phyloP scores from a whole-genome alignment of 2,329 filamentous ascomycete species.

The Leptodontidium sp. region DNA sequence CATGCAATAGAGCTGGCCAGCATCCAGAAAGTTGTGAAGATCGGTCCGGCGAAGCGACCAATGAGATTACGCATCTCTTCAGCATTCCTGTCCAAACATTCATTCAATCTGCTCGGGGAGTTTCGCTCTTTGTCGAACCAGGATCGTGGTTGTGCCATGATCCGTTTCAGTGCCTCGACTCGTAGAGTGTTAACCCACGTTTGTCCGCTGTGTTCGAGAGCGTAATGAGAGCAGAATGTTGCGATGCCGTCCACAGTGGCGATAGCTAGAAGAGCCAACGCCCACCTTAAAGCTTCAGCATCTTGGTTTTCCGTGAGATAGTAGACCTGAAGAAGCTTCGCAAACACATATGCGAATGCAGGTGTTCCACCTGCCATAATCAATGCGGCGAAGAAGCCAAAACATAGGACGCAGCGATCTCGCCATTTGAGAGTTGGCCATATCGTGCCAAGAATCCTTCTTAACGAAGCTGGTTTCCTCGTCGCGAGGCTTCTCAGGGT shows the following conservation, averaged over 20 bases:
- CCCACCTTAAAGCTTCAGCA: constrained; percentile 60
- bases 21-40: constrained; percentile 73
- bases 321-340: constrained; percentile 75
- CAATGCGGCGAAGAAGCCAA: constrained; percentile 59
- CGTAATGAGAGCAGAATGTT: constrained; percentile 72
- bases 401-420: constrained; percentile 62
- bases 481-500: not conserved
- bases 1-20: constrained; percentile 74
- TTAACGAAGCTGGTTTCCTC: constrained; percentile 49
- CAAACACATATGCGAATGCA: constrained; percentile 78
- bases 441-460: constrained; percentile 70
- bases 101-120: constrained; percentile 67
- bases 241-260: constrained; percentile 71
- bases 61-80: constrained; percentile 89
- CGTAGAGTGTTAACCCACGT: constrained; percentile 80
- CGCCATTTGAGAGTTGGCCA: constrained; percentile 68
- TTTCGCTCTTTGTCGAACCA: constrained; percentile 82
- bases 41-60: constrained; percentile 76
- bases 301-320: constrained; percentile 55
- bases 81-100: constrained; percentile 80
- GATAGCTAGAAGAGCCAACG: constrained; percentile 72
- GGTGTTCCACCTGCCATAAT: constrained; percentile 50
- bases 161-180: constrained; percentile 68
- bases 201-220: constrained; percentile 76
- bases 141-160: constrained; percentile 76